These are phyloP conservation scores for Macroventuria anomochaeta DNA, from an alignment of 2,329 filamentous ascomycete genomes.

Conservation along the genomic window DNA sequence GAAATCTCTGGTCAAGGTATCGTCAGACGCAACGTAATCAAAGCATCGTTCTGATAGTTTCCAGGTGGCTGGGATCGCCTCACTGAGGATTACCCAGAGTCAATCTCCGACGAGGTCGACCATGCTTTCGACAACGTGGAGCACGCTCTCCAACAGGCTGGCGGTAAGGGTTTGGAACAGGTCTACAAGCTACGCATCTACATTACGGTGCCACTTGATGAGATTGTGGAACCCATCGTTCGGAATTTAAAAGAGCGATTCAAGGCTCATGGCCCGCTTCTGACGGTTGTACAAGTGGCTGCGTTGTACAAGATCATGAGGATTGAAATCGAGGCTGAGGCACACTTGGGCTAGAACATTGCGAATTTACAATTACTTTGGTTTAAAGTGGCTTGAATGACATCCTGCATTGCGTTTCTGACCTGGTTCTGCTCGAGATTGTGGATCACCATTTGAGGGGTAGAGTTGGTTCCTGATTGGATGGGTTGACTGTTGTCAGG, in stretches of 20 bases:
- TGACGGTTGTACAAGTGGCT: conserved; percentile 31
- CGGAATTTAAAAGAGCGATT: conserved; percentile 31
- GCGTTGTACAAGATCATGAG: conserved; percentile 31
- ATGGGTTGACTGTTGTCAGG: neutral
- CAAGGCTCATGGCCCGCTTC: conserved; percentile 32
- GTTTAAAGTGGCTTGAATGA: neutral
- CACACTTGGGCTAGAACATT: conserved; percentile 15
- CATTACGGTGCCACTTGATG: conserved; percentile 21
- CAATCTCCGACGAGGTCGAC: conserved; percentile 30
- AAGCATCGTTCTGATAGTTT: neutral
- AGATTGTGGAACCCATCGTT: conserved; percentile 19
- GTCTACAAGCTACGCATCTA: conserved; percentile 47
- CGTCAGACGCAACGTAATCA: too few species aligned
- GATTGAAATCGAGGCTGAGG: conserved; percentile 38
- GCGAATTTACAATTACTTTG: neutral
- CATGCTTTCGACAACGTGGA: conserved; percentile 63
- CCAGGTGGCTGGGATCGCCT: conserved; percentile 35
- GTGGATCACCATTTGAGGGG: neutral
- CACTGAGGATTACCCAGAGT: conserved; percentile 30
- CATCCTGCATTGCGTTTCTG: neutral
- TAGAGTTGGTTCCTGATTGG: conserved; percentile 10
- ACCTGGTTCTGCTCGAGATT: neutral
- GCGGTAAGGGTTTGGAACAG: conserved; percentile 60
- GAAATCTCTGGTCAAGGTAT: conserved; percentile 38
- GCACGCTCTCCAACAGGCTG: conserved; percentile 56